Evolutionary conservation across 2,329 filamentous ascomycete genomes (phyloP).

Genomic region (Colletotrichum viniferum): DNA sequence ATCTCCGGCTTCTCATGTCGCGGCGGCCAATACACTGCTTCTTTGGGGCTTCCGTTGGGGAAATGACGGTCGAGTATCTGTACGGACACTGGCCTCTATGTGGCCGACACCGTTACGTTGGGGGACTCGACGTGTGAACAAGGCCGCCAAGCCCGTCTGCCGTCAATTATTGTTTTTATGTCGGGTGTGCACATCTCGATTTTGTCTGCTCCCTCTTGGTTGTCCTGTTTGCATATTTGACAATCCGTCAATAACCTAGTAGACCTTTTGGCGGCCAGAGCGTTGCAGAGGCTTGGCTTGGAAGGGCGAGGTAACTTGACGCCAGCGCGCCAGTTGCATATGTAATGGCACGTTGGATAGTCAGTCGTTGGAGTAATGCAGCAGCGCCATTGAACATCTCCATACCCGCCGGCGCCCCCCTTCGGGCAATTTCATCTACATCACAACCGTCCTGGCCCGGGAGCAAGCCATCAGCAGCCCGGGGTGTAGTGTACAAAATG

Average conservation of each 20-base stretch:
- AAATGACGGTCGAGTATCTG: neutral
- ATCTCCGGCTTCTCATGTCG: constrained; percentile 3
- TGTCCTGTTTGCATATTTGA: neutral
- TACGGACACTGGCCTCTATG: neutral
- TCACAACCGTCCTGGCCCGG: constrained; percentile 38
- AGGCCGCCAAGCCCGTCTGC: neutral
- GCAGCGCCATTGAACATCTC: constrained; percentile 34
- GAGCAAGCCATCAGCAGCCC: constrained; percentile 19
- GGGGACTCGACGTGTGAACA: neutral
- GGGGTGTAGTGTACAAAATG: constrained; percentile 18
- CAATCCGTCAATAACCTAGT: neutral
- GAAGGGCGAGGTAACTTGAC: constrained; percentile 7
- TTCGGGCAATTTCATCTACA: constrained; percentile 51
- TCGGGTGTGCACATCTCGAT: neutral
- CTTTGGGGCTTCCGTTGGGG: neutral
- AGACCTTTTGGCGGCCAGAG: constrained; percentile 7
- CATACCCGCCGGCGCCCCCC: constrained; percentile 26
- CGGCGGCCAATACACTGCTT: neutral
- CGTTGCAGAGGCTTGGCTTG: constrained; percentile 7
- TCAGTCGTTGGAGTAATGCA: constrained; percentile 20
- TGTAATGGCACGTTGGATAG: constrained; percentile 30
- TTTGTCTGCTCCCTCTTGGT: neutral
- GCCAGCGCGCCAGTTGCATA: constrained; percentile 23
- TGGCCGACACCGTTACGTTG: neutral
- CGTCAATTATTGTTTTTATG: neutral